Conservation (phyloP, 2,329 filamentous ascomycete species). For the Helotiales sp. region DNA sequence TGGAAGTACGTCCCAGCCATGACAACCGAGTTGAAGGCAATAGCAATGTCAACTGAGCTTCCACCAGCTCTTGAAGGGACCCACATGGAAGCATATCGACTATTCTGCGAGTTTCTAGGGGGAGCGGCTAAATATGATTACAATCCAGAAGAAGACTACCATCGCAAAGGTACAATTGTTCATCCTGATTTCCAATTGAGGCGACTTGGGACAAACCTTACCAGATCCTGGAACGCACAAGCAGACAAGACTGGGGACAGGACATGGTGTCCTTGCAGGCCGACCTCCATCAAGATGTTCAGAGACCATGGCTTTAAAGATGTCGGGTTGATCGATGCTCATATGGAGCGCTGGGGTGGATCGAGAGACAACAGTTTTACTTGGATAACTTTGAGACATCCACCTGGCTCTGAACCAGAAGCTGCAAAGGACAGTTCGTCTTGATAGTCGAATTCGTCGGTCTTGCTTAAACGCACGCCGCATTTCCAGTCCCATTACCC, state of each 20-base stretch:
- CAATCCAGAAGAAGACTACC: conserved; percentile 25
- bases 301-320: conserved; percentile 1
- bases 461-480: not conserved
- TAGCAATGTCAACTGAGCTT: conserved; percentile 5
- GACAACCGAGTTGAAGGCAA: conserved; percentile 15
- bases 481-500: too few relatives aligned
- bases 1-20: conserved; percentile 21
- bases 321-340: conserved; percentile 12
- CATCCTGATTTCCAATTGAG: not conserved
- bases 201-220: not conserved
- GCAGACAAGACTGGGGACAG: not conserved
- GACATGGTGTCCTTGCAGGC: not conserved
- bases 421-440: not conserved
- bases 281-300: not conserved
- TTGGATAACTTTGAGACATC: conserved; percentile 5
- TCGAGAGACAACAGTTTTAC: conserved; percentile 9
- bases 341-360: conserved; percentile 17
- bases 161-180: conserved; percentile 25
- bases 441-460: not conserved
- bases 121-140: conserved; percentile 19
- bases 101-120: conserved; percentile 9
- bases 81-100: conserved; percentile 14
- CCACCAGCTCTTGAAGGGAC: conserved; percentile 19
- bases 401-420: not conserved
- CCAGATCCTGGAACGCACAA: not conserved